Evolutionary conservation across 2,329 filamentous ascomycete species (phyloP), one percentile per base, ranked within the genome.

Genomic region (Podosphaera fusca): DNA sequence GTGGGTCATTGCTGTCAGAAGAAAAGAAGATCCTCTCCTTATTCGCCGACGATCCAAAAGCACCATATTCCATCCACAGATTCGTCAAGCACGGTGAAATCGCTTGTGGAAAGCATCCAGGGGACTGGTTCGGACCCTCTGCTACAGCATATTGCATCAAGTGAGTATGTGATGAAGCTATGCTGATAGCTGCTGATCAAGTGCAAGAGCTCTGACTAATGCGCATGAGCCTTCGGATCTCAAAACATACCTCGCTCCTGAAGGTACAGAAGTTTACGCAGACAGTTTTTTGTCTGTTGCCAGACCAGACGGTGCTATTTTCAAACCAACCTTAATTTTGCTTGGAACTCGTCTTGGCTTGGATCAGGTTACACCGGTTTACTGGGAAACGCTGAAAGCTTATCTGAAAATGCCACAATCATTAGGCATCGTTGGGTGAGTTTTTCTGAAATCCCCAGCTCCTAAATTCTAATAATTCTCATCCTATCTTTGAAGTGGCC

Each of bases 71-170:
- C 1, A 87, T 98, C 63, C 92, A 98, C 66, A 86, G 83, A 60
- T 98, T 98, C 65, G 92, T 98, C 40, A 76, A 82, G 56, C 85
- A 95, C 64, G 92, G 92, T 21, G 88, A 88, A 31, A 75, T 78
- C 40, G 83, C 84, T 2, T 98, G 92, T 69, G 89, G 87, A 3
- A 96, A 95, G 70, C 86, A 94, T 65, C 92, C 92, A 0, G 92
- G 92, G 42, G 87, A 96, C 70, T 98, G 92, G 92, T 98, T 98
- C 70, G 92, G 92, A 0, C 92, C 92, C n/a, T 95, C 88, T 21
- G 92, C 92, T 5, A 94, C 92, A 8, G 89, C 92, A 52, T 81
- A 84, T 58, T 96, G 92, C 69, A 95, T 98, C 62, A 84, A 92
- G 88, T 94, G 72, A 68, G 84, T 70, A 51, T 33, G 3, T 52